Conservation (phyloP, 2,329 filamentous ascomycete genomes). For the Hymenoscyphus repandus region DNA sequence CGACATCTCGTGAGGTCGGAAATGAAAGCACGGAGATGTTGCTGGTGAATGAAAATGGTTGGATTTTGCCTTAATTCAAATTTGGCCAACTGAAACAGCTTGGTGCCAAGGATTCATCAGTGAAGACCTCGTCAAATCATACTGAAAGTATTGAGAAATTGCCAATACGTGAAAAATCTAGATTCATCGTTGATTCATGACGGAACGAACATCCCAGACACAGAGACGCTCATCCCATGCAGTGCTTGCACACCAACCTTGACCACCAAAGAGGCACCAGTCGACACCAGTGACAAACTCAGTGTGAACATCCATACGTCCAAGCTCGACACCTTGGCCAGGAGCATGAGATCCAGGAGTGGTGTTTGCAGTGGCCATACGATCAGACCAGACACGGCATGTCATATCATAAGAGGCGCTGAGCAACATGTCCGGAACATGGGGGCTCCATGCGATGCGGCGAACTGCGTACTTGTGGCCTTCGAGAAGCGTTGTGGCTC, state of each 20-base stretch:
- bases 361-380: slow-evolving; percentile 38
- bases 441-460: slow-evolving; percentile 84
- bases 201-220: slow-evolving; percentile 80
- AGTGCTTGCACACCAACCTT: slow-evolving; percentile 91
- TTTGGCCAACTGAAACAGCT: too few species aligned
- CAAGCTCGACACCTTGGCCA: slow-evolving; percentile 35
- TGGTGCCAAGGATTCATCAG: too few species aligned
- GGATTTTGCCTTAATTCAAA: too few species aligned
- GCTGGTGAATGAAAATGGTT: not conserved
- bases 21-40: too few species aligned
- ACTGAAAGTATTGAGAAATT: too few species aligned
- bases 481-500: slow-evolving; percentile 67
- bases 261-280: slow-evolving; percentile 94
- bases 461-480: slow-evolving; percentile 92
- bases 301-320: slow-evolving; percentile 83
- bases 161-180: too few species aligned
- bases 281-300: slow-evolving; percentile 96
- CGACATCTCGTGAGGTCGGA: too few species aligned
- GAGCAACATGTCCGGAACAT: slow-evolving; percentile 80
- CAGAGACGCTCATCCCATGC: slow-evolving; percentile 91
- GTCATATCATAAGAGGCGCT: slow-evolving; percentile 98
- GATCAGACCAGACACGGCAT: slow-evolving; percentile 88
- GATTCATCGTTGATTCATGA: slow-evolving; percentile 44
- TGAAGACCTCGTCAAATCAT: too few species aligned
- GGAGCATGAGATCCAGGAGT: slow-evolving; percentile 27